Evolutionary conservation across 2,329 filamentous ascomycete species (phyloP), one percentile per base, ranked within the genome.

Genomic region (Fusarium anguioides): DNA sequence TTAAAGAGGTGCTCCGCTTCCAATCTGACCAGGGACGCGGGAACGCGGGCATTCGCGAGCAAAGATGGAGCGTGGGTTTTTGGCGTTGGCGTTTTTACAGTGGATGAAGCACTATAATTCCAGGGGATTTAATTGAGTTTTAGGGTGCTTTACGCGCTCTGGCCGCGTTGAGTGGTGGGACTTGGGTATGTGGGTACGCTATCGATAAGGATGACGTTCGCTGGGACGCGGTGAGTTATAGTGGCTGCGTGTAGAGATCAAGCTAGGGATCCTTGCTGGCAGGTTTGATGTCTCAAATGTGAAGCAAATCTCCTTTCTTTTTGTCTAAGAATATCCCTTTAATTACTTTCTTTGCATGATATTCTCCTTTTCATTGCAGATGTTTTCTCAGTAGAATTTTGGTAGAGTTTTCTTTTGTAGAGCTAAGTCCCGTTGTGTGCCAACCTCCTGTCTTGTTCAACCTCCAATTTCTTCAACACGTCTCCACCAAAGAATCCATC

Each of bases 171-270:
- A 68, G 64, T 60, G 64, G 58, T 57, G 21, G 60, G 36, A 15
- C 33, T 17, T 18, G 26, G 35, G 27, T n/a, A n/a, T n/a, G n/a
- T 27, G 27, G 36, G 15, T 11, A 37, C 27, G n/a, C 27, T 29
- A 68, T 68, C 64, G 65, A 62, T 61, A 68, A 66, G 39, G 26
- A 40, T 66, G 65, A 66, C 42, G 65, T 50, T 42, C 59, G 17
- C 60, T 68, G 23, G 27, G 40, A 66, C 65, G 64, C 65, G 65
- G 54, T 57, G 65, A 53, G 47, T 65, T 60, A 60, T 50, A 57
- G 63, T 56, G 49, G 47, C 53, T 52, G 60, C 50, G 56, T 68
- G 47, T 49, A 17, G 39, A n/a, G n/a, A n/a, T n/a, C 12, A 31
- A 44, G n/a, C 54, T 60, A 26, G 53, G 55, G 58, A 60, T 59